Evolutionary conservation across 805 yeast genomes (phyloP).

Genomic region (Wickerhamomyces ciferrii): DNA sequence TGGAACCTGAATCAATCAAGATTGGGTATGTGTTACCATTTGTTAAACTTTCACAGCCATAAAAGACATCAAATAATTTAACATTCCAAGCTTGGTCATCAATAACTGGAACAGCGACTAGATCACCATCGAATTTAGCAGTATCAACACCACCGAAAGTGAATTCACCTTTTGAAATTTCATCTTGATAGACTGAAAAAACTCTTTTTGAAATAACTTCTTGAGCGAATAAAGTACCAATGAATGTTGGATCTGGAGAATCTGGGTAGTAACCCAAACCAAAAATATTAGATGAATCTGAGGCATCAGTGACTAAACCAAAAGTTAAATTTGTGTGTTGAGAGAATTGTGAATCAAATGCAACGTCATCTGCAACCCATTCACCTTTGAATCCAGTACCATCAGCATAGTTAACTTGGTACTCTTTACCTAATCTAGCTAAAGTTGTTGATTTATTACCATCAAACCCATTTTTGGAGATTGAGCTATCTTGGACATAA

Average conservation of each 20-base stretch:
- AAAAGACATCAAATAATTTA: conserved; percentile 16
- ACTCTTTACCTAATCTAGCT: neutral
- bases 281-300: conserved; percentile 5
- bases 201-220: conserved; percentile 7
- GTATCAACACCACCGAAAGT: conserved; percentile 51
- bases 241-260: conserved; percentile 4
- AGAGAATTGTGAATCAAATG: conserved; percentile 3
- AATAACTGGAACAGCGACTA: conserved; percentile 34
- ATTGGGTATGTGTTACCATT: conserved; percentile 7
- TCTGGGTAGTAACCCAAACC: conserved; percentile 11
- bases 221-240: conserved; percentile 5
- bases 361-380: conserved; percentile 5
- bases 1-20: conserved; percentile 13
- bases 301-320: conserved; percentile 2
- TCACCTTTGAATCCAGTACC: conserved; percentile 6
- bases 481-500: conserved; percentile 3
- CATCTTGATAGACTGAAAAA: conserved; percentile 11
- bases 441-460: neutral
- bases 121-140: conserved; percentile 37
- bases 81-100: conserved; percentile 26
- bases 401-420: conserved; percentile 1
- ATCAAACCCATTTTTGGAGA: neutral
- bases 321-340: conserved; percentile 5
- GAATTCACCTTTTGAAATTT: conserved; percentile 7
- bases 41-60: conserved; percentile 7